These are phyloP conservation scores for Mycena rosella DNA, from an alignment of 768 basidiomycete genomes.

Conservation along the genomic window DNA sequence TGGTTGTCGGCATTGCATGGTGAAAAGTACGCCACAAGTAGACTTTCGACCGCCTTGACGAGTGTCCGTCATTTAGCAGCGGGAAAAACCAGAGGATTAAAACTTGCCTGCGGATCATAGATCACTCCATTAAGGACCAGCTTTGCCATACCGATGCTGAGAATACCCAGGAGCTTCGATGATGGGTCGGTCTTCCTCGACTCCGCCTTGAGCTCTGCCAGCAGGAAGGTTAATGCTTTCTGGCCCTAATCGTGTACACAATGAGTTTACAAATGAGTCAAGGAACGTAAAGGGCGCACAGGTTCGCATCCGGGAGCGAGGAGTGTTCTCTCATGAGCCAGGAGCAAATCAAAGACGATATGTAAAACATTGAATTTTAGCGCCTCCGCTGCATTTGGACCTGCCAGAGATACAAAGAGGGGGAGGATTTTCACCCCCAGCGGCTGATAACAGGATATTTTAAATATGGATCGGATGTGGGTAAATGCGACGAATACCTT, in stretches of 20 bases:
- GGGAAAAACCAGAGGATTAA: conserved; percentile 1
- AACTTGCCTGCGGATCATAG: conserved; percentile 73
- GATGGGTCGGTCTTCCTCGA: conserved; percentile 52
- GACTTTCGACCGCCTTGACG: conserved; percentile 53
- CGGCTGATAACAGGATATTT: not conserved
- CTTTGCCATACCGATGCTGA: conserved; percentile 87
- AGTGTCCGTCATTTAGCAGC: conserved; percentile 56
- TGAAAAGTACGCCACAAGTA: conserved; percentile 75
- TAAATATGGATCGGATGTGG: conserved; percentile 51
- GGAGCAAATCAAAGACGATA: conserved; percentile 87
- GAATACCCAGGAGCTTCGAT: conserved; percentile 71
- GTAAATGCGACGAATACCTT: conserved; percentile 55
- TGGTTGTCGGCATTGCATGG: conserved; percentile 87
- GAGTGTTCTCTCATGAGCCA: conserved; percentile 81
- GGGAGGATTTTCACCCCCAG: conserved; percentile 11
- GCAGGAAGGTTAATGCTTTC: conserved; percentile 68
- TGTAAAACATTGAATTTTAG: conserved; percentile 80
- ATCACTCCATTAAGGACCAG: conserved; percentile 84
- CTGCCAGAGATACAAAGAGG: conserved; percentile 15
- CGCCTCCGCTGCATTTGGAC: conserved; percentile 63
- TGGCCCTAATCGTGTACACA: conserved; percentile 26
- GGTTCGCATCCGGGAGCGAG: conserved; percentile 51
- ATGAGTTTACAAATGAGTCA: not conserved
- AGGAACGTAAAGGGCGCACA: conserved; percentile 35
- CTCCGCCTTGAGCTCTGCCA: conserved; percentile 63